Evolutionary conservation across 2,329 filamentous ascomycete species (phyloP).

Genomic region (Delphinella strobiligena): DNA sequence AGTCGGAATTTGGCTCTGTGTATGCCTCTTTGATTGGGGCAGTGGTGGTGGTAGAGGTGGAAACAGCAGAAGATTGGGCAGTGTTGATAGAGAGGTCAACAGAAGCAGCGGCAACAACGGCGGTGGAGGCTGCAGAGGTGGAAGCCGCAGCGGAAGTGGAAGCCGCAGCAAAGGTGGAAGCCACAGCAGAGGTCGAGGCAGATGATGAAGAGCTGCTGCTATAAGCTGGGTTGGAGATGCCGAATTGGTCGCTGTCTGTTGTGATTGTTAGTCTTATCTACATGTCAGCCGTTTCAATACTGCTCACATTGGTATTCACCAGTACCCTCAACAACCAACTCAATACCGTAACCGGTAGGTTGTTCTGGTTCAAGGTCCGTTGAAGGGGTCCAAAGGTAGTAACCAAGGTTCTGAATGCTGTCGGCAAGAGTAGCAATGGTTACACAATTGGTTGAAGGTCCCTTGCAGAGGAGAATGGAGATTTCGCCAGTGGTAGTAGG

Average conservation of each 20-base stretch:
- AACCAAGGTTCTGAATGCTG: constrained; percentile 27
- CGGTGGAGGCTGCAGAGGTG: constrained; percentile 6
- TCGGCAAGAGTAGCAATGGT: constrained; percentile 41
- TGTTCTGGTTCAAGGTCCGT: constrained; percentile 35
- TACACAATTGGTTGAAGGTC: constrained; percentile 42
- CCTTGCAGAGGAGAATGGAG: constrained; percentile 49
- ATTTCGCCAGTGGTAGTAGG: constrained; percentile 37
- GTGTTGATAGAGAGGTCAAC: constrained; percentile 35
- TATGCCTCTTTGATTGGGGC: too few species aligned
- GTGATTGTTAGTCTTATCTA: not conserved
- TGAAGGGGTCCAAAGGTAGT: constrained; percentile 43
- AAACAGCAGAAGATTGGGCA: constrained; percentile 62
- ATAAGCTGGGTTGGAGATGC: constrained; percentile 37
- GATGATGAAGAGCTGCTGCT: constrained; percentile 14
- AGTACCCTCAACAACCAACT: constrained; percentile 47
- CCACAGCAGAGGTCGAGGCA: constrained; percentile 9
- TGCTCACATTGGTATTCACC: constrained; percentile 44
- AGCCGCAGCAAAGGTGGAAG: constrained; percentile 8
- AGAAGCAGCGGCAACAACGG: constrained; percentile 8
- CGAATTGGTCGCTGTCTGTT: constrained; percentile 45
- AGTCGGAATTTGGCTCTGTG: too few species aligned
- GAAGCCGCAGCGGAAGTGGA: constrained; percentile 1
- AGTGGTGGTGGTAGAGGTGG: constrained; percentile 13
- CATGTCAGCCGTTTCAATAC: not conserved
- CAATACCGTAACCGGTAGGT: constrained; percentile 44